Conservation (phyloP, 2,329 filamentous ascomycete species). For the Metarhizium rileyi region DNA sequence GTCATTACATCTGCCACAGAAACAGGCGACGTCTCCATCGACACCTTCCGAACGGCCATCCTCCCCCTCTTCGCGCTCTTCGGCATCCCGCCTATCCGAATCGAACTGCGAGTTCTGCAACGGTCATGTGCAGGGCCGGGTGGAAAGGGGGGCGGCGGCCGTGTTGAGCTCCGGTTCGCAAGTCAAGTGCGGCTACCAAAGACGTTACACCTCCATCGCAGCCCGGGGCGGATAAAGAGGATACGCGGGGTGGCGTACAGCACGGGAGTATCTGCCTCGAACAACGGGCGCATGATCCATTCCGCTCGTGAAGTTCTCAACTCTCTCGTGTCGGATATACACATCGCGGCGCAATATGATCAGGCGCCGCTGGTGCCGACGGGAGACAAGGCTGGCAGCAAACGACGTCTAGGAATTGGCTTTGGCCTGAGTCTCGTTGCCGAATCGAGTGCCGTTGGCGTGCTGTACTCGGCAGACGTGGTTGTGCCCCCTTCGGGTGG, state of each 20-base stretch:
- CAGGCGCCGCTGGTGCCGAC: slow-evolving; percentile 46
- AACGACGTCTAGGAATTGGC: slow-evolving; percentile 69
- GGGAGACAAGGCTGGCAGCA: slow-evolving; percentile 45
- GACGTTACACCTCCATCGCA: slow-evolving; percentile 78
- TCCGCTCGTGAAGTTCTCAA: slow-evolving; percentile 81
- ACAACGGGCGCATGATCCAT: slow-evolving; percentile 94
- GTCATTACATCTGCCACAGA: slow-evolving; percentile 85
- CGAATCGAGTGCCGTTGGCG: slow-evolving; percentile 73
- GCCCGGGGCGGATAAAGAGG: slow-evolving; percentile 73
- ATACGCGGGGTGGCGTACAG: slow-evolving; percentile 91
- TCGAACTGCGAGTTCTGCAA: slow-evolving; percentile 75
- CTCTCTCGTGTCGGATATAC: slow-evolving; percentile 75
- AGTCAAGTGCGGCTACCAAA: slow-evolving; percentile 90
- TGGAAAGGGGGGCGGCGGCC: slow-evolving; percentile 73
- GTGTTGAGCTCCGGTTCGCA: slow-evolving; percentile 89
- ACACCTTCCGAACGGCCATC: slow-evolving; percentile 87
- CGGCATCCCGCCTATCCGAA: slow-evolving; percentile 67
- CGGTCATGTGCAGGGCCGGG: slow-evolving; percentile 68
- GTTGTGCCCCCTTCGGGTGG: slow-evolving; percentile 67
- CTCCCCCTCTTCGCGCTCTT: slow-evolving; percentile 85
- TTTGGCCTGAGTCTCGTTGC: slow-evolving; percentile 88
- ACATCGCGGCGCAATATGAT: slow-evolving; percentile 75
- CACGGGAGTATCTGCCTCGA: slow-evolving; percentile 81
- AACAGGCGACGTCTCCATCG: slow-evolving; percentile 78
- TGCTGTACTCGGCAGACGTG: slow-evolving; percentile 81